A percentile compares a stretch with the other conserved stretches of the same genome.
Evolutionary conservation across 2,329 filamentous ascomycete genomes (phyloP).

Genomic region (Colletotrichum echinochloae): DNA sequence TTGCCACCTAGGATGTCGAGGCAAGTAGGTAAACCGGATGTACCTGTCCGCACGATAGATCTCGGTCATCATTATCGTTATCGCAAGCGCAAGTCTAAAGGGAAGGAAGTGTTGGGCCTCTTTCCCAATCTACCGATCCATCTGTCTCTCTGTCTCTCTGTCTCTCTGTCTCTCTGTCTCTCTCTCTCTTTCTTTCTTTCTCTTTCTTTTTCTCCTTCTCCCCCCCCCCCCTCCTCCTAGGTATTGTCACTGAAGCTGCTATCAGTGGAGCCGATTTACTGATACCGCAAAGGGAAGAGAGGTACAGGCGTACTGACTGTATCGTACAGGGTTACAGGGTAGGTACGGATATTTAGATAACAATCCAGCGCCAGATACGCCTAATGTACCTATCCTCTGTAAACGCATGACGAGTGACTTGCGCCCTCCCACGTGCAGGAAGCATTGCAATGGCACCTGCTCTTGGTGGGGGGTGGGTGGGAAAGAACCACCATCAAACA

Average conservation of each 20-base stretch:
- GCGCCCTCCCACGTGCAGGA: constrained; percentile 33
- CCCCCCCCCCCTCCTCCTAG: no score
- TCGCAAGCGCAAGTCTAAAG: neutral
- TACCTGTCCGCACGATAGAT: no score
- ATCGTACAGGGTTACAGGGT: no score
- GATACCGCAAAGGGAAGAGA: constrained; percentile 3
- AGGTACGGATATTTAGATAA: no score
- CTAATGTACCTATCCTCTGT: neutral
- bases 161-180: neutral
- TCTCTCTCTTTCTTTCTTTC: no score
- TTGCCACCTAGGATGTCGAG: no score
- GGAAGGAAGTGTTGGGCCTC: neutral
- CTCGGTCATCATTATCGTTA: neutral
- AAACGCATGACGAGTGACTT: neutral
- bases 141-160: neutral
- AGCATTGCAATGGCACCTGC: constrained; percentile 27
- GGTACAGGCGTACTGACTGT: no score
- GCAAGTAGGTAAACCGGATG: no score
- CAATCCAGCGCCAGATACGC: neutral
- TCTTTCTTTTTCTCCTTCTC: no score
- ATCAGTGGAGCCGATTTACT: constrained; percentile 5
- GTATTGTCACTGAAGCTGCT: neutral
- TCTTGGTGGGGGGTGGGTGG: constrained; percentile 1
- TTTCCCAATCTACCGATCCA: neutral
- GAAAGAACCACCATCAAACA: neutral